phyloP scores from a whole-genome alignment of 768 basidiomycete species.

The Podaxis mareebaensis region DNA sequence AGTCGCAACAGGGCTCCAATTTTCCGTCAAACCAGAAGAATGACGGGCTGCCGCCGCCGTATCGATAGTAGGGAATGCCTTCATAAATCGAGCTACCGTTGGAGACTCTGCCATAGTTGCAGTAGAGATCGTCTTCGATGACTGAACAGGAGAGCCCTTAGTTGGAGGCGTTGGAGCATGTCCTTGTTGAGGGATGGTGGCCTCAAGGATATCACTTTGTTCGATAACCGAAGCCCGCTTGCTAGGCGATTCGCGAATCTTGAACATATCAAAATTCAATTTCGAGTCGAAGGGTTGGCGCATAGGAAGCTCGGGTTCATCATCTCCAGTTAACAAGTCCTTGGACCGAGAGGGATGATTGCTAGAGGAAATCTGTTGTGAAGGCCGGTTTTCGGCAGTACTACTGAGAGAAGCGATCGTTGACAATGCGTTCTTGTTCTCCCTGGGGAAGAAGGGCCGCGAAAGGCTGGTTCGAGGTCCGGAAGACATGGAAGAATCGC shows the following conservation, averaged over 20 bases:
- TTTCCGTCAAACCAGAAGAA: constrained; percentile 35
- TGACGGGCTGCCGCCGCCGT: constrained; percentile 20
- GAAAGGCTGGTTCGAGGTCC: neutral
- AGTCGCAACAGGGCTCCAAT: constrained; percentile 46
- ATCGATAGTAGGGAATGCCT: constrained; percentile 36
- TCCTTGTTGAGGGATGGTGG: constrained; percentile 37
- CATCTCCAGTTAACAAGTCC: constrained; percentile 80
- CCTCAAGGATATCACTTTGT: constrained; percentile 39
- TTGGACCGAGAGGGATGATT: constrained; percentile 32
- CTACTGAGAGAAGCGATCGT: neutral
- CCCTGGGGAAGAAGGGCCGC: neutral
- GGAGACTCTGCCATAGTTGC: constrained; percentile 33
- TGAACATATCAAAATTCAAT: constrained; percentile 41
- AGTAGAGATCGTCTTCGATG: constrained; percentile 19
- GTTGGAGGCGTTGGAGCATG: constrained; percentile 30
- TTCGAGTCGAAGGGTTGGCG: constrained; percentile 18
- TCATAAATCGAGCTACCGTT: constrained; percentile 37
- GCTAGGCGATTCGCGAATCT: constrained; percentile 65
- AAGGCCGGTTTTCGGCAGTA: neutral
- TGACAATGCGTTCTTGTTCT: neutral
- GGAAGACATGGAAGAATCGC: neutral
- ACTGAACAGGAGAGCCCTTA: constrained; percentile 11
- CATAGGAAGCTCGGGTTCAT: constrained; percentile 32
- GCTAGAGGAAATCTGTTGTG: constrained; percentile 2
- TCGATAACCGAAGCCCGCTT: constrained; percentile 73